These are phyloP conservation scores for Crucibulum cyathiforme DNA, from an alignment of 1,284 basidiomycete species.

Conservation along the genomic window DNA sequence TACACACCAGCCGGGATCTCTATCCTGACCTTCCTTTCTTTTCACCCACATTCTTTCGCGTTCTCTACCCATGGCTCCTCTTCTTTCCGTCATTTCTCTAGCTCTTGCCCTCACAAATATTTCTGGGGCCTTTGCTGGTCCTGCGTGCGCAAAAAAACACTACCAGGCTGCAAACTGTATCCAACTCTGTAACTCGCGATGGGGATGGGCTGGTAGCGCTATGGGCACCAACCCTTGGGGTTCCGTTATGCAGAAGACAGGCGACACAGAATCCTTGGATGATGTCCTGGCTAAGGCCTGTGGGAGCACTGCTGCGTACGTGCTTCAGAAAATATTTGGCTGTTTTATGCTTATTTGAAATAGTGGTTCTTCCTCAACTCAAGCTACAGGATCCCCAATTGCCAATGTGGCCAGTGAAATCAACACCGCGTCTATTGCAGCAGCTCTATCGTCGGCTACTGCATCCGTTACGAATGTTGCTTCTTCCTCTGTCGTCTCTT, in stretches of 20 bases:
- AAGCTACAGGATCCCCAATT: too few species aligned
- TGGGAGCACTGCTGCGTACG: constrained; percentile 28
- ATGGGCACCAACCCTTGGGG: constrained; percentile 66
- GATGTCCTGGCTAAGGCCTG: constrained; percentile 44
- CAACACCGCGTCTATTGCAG: not conserved
- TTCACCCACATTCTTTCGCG: constrained; percentile 39
- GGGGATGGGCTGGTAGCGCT: constrained; percentile 57
- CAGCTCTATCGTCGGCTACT: constrained; percentile 3
- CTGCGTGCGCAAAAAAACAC: constrained; percentile 53
- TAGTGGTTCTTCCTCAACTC: too few species aligned
- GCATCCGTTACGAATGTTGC: constrained; percentile 7
- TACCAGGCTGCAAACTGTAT: constrained; percentile 46
- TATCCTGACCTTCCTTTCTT: constrained; percentile 26
- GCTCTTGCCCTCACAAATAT: constrained; percentile 45
- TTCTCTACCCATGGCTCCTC: constrained; percentile 45
- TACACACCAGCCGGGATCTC: not conserved
- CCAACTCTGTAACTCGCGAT: constrained; percentile 47
- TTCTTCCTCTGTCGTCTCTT: constrained; percentile 7
- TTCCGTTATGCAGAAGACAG: constrained; percentile 45
- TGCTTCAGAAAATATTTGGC: constrained; percentile 5
- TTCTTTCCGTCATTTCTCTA: constrained; percentile 45
- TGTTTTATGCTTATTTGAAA: not conserved
- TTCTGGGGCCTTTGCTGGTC: constrained; percentile 50
- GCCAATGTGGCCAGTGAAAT: too few species aligned
- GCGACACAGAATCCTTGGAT: constrained; percentile 30